These are phyloP conservation scores for Dactylella cylindrospora DNA, from an alignment of 2,329 filamentous ascomycete genomes.

Conservation along the genomic window DNA sequence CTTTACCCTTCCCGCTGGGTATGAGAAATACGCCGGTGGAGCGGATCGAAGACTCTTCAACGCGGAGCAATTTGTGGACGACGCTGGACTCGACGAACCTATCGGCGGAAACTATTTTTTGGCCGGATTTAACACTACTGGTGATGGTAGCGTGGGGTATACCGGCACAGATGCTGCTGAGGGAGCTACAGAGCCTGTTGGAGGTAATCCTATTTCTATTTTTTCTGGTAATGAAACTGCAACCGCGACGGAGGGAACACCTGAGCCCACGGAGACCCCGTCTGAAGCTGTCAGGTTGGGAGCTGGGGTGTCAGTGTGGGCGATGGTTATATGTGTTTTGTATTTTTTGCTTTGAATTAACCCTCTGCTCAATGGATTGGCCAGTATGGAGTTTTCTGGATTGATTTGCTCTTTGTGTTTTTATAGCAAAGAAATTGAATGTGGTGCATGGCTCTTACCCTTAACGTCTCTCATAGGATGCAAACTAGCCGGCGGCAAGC, in stretches of 20 bases:
- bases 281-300: neutral
- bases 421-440: too few relatives aligned
- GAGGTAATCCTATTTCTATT: neutral
- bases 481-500: too few relatives aligned
- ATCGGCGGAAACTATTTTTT: constrained; percentile 32
- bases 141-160: constrained; percentile 17
- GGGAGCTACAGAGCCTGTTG: neutral
- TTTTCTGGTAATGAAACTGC: constrained; percentile 1
- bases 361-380: too few relatives aligned
- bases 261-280: constrained; percentile 16
- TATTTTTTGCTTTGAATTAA: too few relatives aligned
- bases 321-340: neutral
- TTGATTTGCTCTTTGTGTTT: neutral
- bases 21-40: constrained; percentile 27
- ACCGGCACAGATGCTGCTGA: too few relatives aligned
- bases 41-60: constrained; percentile 21
- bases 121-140: constrained; percentile 13
- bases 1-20: constrained; percentile 21
- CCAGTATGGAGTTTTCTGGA: neutral
- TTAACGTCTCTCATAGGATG: too few relatives aligned
- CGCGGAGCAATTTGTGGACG: constrained; percentile 16
- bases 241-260: constrained; percentile 8
- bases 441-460: too few relatives aligned
- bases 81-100: constrained; percentile 12
- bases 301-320: neutral